Evolutionary conservation across 129 eudicot genomes (phyloP).

Genomic region (Artemisia argyi): DNA sequence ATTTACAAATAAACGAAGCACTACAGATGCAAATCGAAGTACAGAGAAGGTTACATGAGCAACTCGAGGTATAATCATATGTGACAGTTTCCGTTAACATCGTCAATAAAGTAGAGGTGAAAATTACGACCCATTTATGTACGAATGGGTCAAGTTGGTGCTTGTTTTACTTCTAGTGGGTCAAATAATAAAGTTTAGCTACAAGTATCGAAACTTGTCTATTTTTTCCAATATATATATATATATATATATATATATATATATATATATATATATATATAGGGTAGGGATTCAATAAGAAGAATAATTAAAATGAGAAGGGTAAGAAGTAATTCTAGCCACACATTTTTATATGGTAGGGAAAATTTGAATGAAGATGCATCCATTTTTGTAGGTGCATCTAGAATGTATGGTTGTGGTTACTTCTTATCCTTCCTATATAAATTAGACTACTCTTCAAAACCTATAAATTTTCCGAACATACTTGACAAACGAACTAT

Average conservation of each 20-base stretch:
- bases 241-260: too few relatives aligned
- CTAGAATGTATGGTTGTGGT: too few relatives aligned
- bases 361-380: too few relatives aligned
- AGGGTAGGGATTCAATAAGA: too few relatives aligned
- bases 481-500: not conserved
- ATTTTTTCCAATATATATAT: not conserved
- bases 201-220: not conserved
- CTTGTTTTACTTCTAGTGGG: not conserved
- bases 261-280: too few relatives aligned
- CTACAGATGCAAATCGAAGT: constrained; percentile 89
- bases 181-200: not conserved
- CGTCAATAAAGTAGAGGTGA: not conserved
- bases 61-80: constrained; percentile 78
- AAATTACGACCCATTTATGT: not conserved
- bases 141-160: not conserved
- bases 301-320: too few relatives aligned
- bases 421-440: too few relatives aligned
- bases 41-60: constrained; percentile 79
- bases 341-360: too few relatives aligned
- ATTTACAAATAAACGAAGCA: constrained; percentile 71
- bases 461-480: too few relatives aligned
- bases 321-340: too few relatives aligned
- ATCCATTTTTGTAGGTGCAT: too few relatives aligned
- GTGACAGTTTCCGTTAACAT: not conserved
- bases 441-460: too few relatives aligned